These are phyloP conservation scores for Laguncularia racemosa DNA, from an alignment of 345 rosid genomes.

Conservation along the genomic window DNA sequence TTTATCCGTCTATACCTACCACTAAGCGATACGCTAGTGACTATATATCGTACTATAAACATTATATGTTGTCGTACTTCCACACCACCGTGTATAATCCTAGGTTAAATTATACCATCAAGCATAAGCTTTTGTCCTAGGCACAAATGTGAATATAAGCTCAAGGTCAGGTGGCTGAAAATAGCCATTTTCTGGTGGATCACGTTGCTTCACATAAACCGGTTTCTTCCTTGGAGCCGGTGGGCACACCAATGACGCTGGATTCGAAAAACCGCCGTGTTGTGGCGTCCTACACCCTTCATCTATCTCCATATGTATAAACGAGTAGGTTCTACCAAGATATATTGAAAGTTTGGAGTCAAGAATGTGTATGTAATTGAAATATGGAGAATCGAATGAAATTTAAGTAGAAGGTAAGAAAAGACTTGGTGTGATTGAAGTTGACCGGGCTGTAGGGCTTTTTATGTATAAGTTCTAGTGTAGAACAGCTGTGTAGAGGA, in stretches of 20 bases:
- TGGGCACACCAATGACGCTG: constrained; percentile 32
- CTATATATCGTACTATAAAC: too few species aligned
- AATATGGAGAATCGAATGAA: not conserved
- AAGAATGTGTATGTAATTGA: too few species aligned
- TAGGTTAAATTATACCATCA: not conserved
- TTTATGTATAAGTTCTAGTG: too few species aligned
- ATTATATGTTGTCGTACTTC: too few species aligned
- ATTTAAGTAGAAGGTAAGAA: not conserved
- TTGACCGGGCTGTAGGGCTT: too few species aligned
- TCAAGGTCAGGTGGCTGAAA: constrained; percentile 76
- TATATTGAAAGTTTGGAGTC: too few species aligned
- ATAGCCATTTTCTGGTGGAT: constrained; percentile 50
- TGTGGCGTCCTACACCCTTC: constrained; percentile 55
- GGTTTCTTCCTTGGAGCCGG: constrained; percentile 54
- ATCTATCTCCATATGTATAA: constrained; percentile 14
- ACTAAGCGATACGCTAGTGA: too few species aligned
- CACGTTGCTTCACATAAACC: constrained; percentile 6
- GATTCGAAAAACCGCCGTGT: constrained; percentile 28
- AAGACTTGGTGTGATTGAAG: too few species aligned
- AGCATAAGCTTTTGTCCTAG: constrained; percentile 24
- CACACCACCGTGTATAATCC: too few species aligned
- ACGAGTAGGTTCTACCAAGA: too few species aligned
- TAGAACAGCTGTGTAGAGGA: too few species aligned
- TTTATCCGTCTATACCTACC: too few species aligned
- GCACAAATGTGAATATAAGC: constrained; percentile 27